These are phyloP conservation scores for Mycosphaerella sp. DNA, from an alignment of 2,329 filamentous ascomycete genomes.

Conservation along the genomic window DNA sequence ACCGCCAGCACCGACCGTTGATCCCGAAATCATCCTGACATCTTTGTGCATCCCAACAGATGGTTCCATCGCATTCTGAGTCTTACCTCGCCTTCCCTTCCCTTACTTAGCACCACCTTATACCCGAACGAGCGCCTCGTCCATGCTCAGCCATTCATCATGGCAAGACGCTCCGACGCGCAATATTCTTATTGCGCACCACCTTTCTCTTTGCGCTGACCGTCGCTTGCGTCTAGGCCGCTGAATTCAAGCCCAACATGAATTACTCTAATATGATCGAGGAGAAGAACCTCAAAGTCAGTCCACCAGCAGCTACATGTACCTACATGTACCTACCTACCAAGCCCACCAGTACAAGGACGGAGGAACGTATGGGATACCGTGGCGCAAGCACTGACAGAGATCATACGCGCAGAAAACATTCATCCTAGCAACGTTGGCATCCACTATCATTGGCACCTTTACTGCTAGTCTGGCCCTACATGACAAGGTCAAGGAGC, in stretches of 20 bases:
- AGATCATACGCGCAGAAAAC: slow-evolving; percentile 31
- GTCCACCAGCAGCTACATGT: neutral
- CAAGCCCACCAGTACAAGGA: too few species aligned
- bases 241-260: slow-evolving; percentile 31
- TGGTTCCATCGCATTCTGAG: too few species aligned
- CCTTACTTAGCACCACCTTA: too few species aligned
- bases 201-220: slow-evolving; percentile 6
- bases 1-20: neutral
- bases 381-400: neutral
- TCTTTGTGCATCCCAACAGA: slow-evolving; percentile 7
- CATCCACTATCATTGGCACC: slow-evolving; percentile 41
- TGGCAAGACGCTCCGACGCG: slow-evolving; percentile 10
- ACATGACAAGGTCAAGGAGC: slow-evolving; percentile 36
- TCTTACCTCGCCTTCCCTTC: too few species aligned
- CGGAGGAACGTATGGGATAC: too few species aligned
- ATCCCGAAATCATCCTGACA: slow-evolving; percentile 7
- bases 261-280: slow-evolving; percentile 43
- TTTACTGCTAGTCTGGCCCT: slow-evolving; percentile 42
- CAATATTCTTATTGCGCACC: slow-evolving; percentile 9
- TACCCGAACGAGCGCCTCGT: too few species aligned
- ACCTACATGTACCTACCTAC: too few species aligned
- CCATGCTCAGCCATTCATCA: slow-evolving; percentile 8
- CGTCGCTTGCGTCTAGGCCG: slow-evolving; percentile 7
- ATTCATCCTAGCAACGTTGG: slow-evolving; percentile 42
- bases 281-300: slow-evolving; percentile 40